Evolutionary conservation across 2,329 filamentous ascomycete species (phyloP), one percentile per base, ranked within the genome.

Genomic region (Coleophoma crateriformis): DNA sequence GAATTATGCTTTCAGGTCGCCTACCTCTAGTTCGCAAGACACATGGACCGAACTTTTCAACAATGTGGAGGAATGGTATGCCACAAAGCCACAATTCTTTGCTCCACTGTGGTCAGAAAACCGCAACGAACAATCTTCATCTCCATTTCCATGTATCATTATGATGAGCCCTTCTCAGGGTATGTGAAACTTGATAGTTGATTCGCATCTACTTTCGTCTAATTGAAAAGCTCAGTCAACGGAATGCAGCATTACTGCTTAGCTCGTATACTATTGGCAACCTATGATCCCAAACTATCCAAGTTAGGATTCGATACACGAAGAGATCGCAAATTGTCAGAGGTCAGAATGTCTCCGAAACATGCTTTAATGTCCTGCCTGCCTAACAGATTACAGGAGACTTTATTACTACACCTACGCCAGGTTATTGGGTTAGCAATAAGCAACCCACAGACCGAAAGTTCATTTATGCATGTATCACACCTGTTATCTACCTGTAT

Each of bases 381-480:
- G 10, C 17, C 27, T 43, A 15, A 43, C 17, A 43, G 14, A n/a
- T 13, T 7, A 20, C 20, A 43, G 40, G 40, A 43, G 22, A 43
- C 40, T 12, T 12, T 43, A 20, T 20, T 43, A 43, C 40, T 19
- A 20, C 22, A 20, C 20, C 40, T 43, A 8, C 40, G 40, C 14
- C 17, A 19, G 40, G 40, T 43, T 10, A 43, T 43, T 43, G 40
- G 40, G 14, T 27, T 43, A 27, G 40, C 40, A 12, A 22, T 27
- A 43, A 43, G 40, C n/a, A 43, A 43, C 8, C 19, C 40, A 43
- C 40, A 43, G 8, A 20, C 13, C 14, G 40, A 43, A 43, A 43
- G 40, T 17, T 43, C 40, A 8, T 43, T 43, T 43, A 43, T 43
- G 40, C 40, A 43, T 43, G 40, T 43, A 20, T 43, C 40, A 12